Evolutionary conservation across 805 yeast genomes (phyloP).

Genomic region (Myxozyma neglecta): DNA sequence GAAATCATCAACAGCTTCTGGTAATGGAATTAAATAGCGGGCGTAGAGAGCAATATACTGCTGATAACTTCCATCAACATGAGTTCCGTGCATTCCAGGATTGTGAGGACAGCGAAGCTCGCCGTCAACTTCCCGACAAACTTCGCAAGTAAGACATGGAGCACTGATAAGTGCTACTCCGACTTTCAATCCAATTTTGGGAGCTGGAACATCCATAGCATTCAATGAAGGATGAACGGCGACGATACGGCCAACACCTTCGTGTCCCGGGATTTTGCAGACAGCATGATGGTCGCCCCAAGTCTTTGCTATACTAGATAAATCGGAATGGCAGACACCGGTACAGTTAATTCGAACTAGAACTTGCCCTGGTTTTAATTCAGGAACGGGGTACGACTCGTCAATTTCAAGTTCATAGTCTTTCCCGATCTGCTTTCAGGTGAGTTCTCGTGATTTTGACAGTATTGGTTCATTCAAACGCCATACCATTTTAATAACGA

Average conservation of each 20-base stretch:
- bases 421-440: slow-evolving; percentile 37
- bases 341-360: slow-evolving; percentile 42
- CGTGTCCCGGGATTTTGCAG: slow-evolving; percentile 39
- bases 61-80: slow-evolving; percentile 59
- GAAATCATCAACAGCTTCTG: slow-evolving; percentile 29
- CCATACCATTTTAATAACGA: slow-evolving; percentile 34
- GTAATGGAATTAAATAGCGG: not conserved
- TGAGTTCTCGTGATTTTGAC: not conserved
- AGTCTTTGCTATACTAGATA: slow-evolving; percentile 45
- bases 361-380: slow-evolving; percentile 34
- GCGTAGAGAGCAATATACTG: slow-evolving; percentile 45
- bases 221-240: slow-evolving; percentile 33
- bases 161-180: slow-evolving; percentile 36
- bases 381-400: slow-evolving; percentile 40
- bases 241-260: slow-evolving; percentile 39
- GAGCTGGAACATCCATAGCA: slow-evolving; percentile 8
- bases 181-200: slow-evolving; percentile 34
- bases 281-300: slow-evolving; percentile 40
- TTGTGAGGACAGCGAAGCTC: slow-evolving; percentile 12
- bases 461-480: not conserved
- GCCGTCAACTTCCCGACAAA: slow-evolving; percentile 25
- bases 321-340: slow-evolving; percentile 49
- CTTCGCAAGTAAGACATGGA: slow-evolving; percentile 34
- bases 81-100: slow-evolving; percentile 59
- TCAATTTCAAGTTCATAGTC: slow-evolving; percentile 41